Percentiles rank a stretch among this genome's conserved stretches.
phyloP scores from a whole-genome alignment of 2,329 filamentous ascomycete species.

The Pseudophaeomoniella oleicola region DNA sequence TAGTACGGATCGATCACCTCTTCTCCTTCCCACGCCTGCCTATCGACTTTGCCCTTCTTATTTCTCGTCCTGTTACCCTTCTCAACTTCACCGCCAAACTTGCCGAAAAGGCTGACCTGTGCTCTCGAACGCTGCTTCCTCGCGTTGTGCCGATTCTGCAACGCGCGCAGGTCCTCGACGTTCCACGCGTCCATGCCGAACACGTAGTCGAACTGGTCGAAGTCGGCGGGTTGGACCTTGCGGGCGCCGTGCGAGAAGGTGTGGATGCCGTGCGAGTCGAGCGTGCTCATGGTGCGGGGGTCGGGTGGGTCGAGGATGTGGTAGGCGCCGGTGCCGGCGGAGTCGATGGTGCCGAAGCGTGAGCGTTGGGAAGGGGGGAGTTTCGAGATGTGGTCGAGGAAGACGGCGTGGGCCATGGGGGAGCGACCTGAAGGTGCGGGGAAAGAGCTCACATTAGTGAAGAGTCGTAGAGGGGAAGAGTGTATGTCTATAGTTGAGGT shows the following conservation, averaged over 20 bases:
- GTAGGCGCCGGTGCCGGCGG: slow-evolving; percentile 80
- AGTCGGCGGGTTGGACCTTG: slow-evolving; percentile 58
- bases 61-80: slow-evolving; percentile 23
- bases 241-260: slow-evolving; percentile 66
- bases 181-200: slow-evolving; percentile 89
- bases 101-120: slow-evolving; percentile 67
- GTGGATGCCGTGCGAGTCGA: slow-evolving; percentile 58
- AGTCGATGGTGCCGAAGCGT: slow-evolving; percentile 60
- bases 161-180: slow-evolving; percentile 51
- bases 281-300: slow-evolving; percentile 65
- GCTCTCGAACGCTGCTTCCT: slow-evolving; percentile 17
- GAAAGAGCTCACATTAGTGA: slow-evolving; percentile 1
- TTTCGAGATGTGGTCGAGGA: slow-evolving; percentile 43
- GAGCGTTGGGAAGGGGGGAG: slow-evolving; percentile 23
- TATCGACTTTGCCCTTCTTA: slow-evolving; percentile 18
- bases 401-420: slow-evolving; percentile 93
- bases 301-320: slow-evolving; percentile 68
- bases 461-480: slow-evolving; percentile 1
- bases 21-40: slow-evolving; percentile 32
- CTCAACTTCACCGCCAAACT: slow-evolving; percentile 60
- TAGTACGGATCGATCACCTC: slow-evolving; percentile 86
- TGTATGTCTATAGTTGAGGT: no score
- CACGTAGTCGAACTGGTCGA: slow-evolving; percentile 78
- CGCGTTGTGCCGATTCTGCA: slow-evolving; percentile 25
- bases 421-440: slow-evolving; percentile 44